These are phyloP conservation scores for Pseudophaeomoniella oleicola DNA, from an alignment of 2,329 filamentous ascomycete species.

Conservation along the genomic window DNA sequence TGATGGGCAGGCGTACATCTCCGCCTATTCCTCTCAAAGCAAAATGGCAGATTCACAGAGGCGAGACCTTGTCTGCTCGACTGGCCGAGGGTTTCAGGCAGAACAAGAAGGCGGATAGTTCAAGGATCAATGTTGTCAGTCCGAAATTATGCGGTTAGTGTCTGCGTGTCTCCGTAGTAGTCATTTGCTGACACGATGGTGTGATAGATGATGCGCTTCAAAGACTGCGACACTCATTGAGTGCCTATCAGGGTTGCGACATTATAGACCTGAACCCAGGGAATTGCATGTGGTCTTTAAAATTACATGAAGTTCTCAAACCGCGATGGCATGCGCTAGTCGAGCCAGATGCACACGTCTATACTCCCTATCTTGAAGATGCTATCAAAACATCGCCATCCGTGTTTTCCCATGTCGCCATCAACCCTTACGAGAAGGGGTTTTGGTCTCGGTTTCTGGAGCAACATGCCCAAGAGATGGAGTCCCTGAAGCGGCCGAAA, in stretches of 20 bases:
- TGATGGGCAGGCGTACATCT: not conserved
- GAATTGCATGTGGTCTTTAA: constrained; percentile 60
- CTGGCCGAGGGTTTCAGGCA: not conserved
- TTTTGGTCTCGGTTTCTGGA: constrained; percentile 26
- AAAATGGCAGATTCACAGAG: not conserved
- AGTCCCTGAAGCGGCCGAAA: not conserved
- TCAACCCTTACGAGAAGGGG: constrained; percentile 45
- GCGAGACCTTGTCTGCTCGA: not conserved
- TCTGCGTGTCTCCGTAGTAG: not conserved
- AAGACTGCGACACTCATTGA: not conserved
- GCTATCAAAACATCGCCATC: constrained; percentile 37
- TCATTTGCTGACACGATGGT: not conserved
- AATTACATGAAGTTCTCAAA: constrained; percentile 58
- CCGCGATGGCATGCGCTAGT: constrained; percentile 74
- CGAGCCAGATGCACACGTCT: constrained; percentile 51
- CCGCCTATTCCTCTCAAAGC: not conserved
- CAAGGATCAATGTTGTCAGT: not conserved
- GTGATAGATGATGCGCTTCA: not conserved
- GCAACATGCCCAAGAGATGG: constrained; percentile 8
- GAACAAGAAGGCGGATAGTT: not conserved
- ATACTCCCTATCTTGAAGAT: constrained; percentile 45
- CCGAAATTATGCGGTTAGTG: constrained; percentile 1
- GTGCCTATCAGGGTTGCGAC: constrained; percentile 41
- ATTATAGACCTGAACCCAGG: constrained; percentile 81
- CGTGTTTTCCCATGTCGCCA: constrained; percentile 33